Evolutionary conservation across 768 basidiomycete genomes (phyloP), one percentile per base, ranked within the genome.

Genomic region (Auricularia sp.): DNA sequence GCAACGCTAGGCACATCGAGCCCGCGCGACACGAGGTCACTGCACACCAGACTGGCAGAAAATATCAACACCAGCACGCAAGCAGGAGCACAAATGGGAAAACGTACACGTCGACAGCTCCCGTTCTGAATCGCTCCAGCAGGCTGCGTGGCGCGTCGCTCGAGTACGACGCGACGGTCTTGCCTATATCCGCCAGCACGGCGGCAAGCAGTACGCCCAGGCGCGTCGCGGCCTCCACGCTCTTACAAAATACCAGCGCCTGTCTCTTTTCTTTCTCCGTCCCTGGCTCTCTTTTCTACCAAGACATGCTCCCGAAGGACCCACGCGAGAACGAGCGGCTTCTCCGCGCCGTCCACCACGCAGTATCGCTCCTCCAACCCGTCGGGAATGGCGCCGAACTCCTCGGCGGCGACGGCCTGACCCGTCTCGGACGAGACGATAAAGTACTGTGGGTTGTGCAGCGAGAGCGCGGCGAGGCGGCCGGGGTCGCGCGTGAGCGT

Each of bases 171-270:
- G 78, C 82, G 62, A 85, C 83, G 1, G 83, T 77, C 39, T 42
- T 10, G 85, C 71, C 8, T 67, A 70, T 75, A 21, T 83, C 79
- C 16, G 80, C 78, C 76, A 93, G 87, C 68, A 97, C 94, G 69
- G 89, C 88, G 33, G 88, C 83, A 68, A 98, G 85, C 11, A 98
- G 80, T 47, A 81, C 83, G 34, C 94, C 87, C 6, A 98, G 85
- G 8, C 96, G 84, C 3, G 80, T 78, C 0, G 94, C 91, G 0
- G 92, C 93, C 72, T 98, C 95, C 3, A 95, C 88, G 0, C 90
- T 93, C 76, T 98, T 98, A n/a, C 96, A 97, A 77, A 99, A 99
- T 36, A 97, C 87, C 39, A 99, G 79, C 0, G 88, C 90, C 65
- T 90, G 89, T 8, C 94, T 80, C 7, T 78, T 71, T 59, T 77